These are phyloP conservation scores for Tagetes patula DNA, from an alignment of 129 eudicot species.

Conservation along the genomic window DNA sequence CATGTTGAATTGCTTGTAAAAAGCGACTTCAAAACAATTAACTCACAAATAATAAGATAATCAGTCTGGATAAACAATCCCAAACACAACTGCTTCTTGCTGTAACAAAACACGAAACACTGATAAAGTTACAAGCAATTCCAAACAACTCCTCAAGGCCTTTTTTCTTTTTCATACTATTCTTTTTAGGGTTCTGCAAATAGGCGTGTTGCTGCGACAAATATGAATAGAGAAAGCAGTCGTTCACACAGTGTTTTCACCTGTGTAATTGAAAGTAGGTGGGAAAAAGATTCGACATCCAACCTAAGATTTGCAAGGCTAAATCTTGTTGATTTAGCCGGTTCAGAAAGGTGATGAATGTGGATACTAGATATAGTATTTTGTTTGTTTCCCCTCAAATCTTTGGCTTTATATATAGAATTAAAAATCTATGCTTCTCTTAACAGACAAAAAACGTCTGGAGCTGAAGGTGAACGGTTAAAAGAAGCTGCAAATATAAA, in stretches of 20 bases:
- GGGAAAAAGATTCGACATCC: conserved; percentile 79
- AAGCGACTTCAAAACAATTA: background rate
- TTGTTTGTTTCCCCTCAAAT: background rate
- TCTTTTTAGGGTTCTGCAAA: conserved; percentile 71
- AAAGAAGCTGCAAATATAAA: conserved; percentile 93
- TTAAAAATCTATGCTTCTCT: conserved; percentile 1
- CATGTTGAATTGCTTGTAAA: background rate
- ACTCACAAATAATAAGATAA: background rate
- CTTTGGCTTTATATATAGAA: background rate
- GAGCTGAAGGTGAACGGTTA: conserved; percentile 95
- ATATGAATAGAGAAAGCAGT: conserved; percentile 96
- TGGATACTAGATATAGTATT: background rate
- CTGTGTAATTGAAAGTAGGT: conserved; percentile 82
- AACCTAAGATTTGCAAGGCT: conserved; percentile 76
- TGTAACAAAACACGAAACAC: background rate
- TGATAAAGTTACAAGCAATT: background rate
- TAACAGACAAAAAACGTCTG: conserved; percentile 82
- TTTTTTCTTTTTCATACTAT: background rate
- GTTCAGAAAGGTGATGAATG: conserved; percentile 75
- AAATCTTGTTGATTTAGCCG: conserved; percentile 96
- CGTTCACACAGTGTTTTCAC: conserved; percentile 97
- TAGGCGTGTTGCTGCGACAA: conserved; percentile 86
- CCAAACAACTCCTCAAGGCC: background rate
- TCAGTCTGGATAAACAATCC: background rate
- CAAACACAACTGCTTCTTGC: background rate